Evolutionary conservation across 176 grass and related monocot species (phyloP), one percentile per base, ranked within the genome.

Genomic region (Oryza meridionalis): DNA sequence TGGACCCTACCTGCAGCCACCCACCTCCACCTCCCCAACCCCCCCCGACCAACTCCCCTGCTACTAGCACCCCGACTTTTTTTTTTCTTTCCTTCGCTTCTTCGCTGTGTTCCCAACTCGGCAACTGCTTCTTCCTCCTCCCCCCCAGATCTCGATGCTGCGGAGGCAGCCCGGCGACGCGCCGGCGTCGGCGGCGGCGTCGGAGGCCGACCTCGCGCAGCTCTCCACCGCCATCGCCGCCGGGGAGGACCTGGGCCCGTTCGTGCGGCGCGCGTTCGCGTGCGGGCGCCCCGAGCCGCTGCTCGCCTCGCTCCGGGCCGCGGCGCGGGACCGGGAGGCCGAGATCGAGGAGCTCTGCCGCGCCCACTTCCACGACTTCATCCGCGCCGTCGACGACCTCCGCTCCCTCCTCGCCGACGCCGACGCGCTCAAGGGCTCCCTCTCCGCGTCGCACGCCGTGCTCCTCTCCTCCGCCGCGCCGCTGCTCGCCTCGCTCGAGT

Each of bases 311-410:
- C 83, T 92, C 68, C 89, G 84, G 9, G 76, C 70, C 50, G 82
- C 84, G 22, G 79, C 87, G 43, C 77, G 87, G 65, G 87, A 86
- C 77, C 87, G 88, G 69, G 92, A 94, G 81, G 83, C 84, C 11
- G 90, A 94, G 81, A 94, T 94, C 68, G 90, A 94, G 78, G 96
- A 95, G 73, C 88, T 98, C 51, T 98, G 96, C 89, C 92, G 90
- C 68, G 93, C 91, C 8, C 93, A 98, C 89, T 99, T 92, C 85
- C 94, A 94, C 32, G 96, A 99, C 77, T 99, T 99, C 78, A 99
- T 99, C 80, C 81, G 91, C 75, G 93, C 93, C 37, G 93, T 99
- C 47, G 91, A 99, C 75, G 93, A 99, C 86, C 93, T 99, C 71
- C 93, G 96, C 65, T 99, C 96, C 49, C 93, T 99, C n/a, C 96